These are phyloP conservation scores for Phytophthora europaea DNA, from an alignment of 352 stramenopile species.

Conservation along the genomic window DNA sequence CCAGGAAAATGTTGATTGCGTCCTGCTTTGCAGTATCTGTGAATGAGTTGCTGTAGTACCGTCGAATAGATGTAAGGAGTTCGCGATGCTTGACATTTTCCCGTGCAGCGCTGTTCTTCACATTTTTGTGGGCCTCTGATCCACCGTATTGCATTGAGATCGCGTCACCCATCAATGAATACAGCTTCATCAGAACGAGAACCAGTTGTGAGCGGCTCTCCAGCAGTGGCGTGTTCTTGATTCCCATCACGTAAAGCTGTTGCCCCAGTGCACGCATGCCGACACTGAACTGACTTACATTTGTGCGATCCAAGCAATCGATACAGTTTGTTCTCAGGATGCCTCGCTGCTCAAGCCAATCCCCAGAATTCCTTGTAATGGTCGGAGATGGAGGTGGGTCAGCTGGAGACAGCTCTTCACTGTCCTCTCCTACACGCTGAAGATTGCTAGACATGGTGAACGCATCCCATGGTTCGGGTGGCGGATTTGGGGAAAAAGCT, in stretches of 20 bases:
- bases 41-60: conserved; percentile 99
- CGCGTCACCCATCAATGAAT: conserved; percentile 98
- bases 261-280: conserved; percentile 94
- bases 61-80: conserved; percentile 98
- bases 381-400: conserved; percentile 61
- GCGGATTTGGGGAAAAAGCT: conserved; percentile 42
- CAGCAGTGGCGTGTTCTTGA: conserved; percentile 89
- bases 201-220: conserved; percentile 95
- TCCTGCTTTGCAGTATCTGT: conserved; percentile 99
- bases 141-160: conserved; percentile 99
- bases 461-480: conserved; percentile 37
- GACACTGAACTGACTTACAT: conserved; percentile 90
- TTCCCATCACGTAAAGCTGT: conserved; percentile 98
- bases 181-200: conserved; percentile 98
- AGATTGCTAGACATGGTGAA: conserved; percentile 25
- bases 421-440: conserved; percentile 24
- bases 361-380: conserved; percentile 83
- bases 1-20: conserved; percentile 99
- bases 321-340: conserved; percentile 99
- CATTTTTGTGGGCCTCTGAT: conserved; percentile 99
- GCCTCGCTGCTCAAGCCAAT: conserved; percentile 96
- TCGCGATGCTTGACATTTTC: conserved; percentile 96
- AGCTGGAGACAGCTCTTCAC: conserved; percentile 15
- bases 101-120: conserved; percentile 88
- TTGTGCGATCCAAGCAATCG: conserved; percentile 92